phyloP scores from a whole-genome alignment of 768 basidiomycete genomes.

The Pleurotus platypus region DNA sequence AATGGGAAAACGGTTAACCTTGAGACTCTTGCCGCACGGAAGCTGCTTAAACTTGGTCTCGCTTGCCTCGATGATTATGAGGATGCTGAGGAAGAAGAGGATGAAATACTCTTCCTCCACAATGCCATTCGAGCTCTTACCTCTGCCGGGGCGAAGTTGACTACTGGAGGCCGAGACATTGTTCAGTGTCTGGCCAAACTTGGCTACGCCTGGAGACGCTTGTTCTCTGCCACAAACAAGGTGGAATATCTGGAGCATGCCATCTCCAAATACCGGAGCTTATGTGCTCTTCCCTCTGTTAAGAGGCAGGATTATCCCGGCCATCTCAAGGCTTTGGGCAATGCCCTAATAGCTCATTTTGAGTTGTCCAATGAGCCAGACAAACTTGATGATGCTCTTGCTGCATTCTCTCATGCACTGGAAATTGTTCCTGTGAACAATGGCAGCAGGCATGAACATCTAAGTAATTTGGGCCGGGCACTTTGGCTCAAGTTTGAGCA shows the following conservation, averaged over 20 bases:
- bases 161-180: neutral
- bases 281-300: neutral
- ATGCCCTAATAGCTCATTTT: neutral
- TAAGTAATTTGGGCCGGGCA: neutral
- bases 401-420: neutral
- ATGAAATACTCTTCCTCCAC: neutral
- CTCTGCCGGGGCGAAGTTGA: neutral
- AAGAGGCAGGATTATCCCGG: neutral
- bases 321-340: neutral
- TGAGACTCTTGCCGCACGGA: neutral
- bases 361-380: neutral
- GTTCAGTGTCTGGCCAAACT: neutral
- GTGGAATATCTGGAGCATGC: neutral
- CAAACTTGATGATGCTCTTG: neutral
- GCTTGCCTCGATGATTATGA: neutral
- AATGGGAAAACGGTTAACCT: neutral
- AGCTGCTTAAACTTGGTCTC: neutral
- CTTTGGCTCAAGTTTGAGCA: neutral
- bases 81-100: neutral
- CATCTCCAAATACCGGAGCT: neutral
- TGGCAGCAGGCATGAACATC: neutral
- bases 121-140: neutral
- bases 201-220: neutral
- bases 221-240: neutral
- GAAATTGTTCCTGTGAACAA: neutral